phyloP scores from a whole-genome alignment of 495 filamentous ascomycete species.

The Elasticomyces elasticus region DNA sequence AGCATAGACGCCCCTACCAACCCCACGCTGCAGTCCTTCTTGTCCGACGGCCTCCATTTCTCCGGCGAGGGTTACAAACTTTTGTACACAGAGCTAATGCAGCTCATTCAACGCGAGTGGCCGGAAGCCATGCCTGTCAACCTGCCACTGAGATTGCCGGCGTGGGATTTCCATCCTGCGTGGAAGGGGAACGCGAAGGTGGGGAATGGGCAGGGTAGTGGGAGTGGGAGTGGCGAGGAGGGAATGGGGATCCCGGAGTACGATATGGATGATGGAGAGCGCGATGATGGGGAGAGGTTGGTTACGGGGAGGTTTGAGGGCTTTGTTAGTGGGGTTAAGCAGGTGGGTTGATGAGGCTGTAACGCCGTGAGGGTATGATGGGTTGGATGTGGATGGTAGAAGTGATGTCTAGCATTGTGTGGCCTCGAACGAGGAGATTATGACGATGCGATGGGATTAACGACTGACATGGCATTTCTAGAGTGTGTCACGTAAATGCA shows the following conservation, averaged over 20 bases:
- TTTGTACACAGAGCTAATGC: constrained; percentile 46
- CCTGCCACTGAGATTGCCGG: constrained; percentile 44
- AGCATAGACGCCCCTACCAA: constrained; percentile 18
- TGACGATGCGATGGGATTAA: too few relatives aligned
- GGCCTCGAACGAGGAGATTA: too few relatives aligned
- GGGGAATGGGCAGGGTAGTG: too few relatives aligned
- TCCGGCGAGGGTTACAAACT: constrained; percentile 50
- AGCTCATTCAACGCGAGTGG: constrained; percentile 43
- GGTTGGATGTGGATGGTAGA: too few relatives aligned
- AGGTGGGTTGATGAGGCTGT: background rate
- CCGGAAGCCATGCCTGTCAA: constrained; percentile 49
- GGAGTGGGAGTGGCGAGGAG: background rate
- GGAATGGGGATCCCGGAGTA: background rate
- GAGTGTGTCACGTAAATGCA: too few relatives aligned
- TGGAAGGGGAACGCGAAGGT: constrained; percentile 8
- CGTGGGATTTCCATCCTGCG: constrained; percentile 34
- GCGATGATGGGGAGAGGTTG: background rate
- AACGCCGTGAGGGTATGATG: too few relatives aligned
- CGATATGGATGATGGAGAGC: background rate
- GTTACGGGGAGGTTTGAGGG: background rate
- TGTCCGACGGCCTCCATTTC: constrained; percentile 60
- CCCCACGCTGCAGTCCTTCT: constrained; percentile 37
- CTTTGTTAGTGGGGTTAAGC: background rate
- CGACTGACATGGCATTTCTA: too few relatives aligned
- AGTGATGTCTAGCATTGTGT: too few relatives aligned